A percentile compares a stretch with the other conserved stretches of the same genome.
Conservation (phyloP, 2,329 filamentous ascomycete genomes). For the Epichloe elymi region DNA sequence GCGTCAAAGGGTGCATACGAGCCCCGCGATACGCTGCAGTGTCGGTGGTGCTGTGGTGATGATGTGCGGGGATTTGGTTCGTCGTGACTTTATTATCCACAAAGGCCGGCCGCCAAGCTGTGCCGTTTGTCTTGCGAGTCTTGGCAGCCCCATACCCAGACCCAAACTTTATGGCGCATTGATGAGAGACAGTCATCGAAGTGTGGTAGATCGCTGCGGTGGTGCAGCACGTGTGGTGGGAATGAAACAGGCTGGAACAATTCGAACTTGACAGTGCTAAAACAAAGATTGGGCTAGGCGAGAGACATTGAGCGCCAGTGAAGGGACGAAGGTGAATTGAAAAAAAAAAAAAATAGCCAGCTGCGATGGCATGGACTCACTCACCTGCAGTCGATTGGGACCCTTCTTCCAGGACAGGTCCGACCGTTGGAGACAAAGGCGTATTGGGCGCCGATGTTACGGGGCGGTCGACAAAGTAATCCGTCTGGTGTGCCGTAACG, state of each 20-base stretch:
- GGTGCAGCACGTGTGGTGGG: background rate
- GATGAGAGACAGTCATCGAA: background rate
- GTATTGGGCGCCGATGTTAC: constrained; percentile 16
- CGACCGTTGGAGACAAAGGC: constrained; percentile 7
- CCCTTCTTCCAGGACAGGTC: constrained; percentile 2
- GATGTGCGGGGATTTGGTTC: background rate
- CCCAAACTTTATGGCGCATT: background rate
- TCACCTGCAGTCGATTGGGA: constrained; percentile 1
- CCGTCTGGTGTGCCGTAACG: constrained; percentile 10
- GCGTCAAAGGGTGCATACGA: background rate
- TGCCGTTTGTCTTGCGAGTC: background rate
- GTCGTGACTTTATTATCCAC: background rate
- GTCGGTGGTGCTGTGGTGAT: background rate
- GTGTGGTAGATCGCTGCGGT: background rate
- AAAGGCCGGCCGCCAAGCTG: constrained; percentile 3
- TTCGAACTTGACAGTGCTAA: background rate
- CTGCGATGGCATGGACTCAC: background rate
- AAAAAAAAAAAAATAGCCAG: background rate
- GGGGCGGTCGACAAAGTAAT: constrained; percentile 17
- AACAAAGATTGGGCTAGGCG: background rate
- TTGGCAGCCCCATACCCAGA: background rate
- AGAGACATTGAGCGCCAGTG: too few relatives aligned
- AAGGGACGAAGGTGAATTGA: background rate
- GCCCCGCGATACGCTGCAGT: background rate
- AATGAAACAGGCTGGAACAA: background rate